Base-by-base conservation (phyloP, 2,329 filamentous ascomycete genomes). In the Penicillium concentricum region DNA sequence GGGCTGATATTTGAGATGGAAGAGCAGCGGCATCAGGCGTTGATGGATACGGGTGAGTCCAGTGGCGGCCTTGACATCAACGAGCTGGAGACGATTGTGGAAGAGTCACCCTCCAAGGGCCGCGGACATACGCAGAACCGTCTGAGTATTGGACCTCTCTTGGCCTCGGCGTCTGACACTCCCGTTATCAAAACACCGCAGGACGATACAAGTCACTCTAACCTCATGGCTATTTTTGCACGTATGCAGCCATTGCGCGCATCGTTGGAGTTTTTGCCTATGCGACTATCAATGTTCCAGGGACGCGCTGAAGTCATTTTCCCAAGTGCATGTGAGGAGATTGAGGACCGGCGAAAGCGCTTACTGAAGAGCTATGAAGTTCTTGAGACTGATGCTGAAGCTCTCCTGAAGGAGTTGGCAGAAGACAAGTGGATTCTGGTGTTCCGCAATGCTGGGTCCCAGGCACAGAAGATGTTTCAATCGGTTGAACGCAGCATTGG, bases 371-470 rank as follows among this genome's bases (percentile, higher is more conserved):
- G 85, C 68, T 97, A 94, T 82, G 89, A 87, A 75, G 92, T 89
- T 71, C 83, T 99, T 2, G 90, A 97, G 72, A 86, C 87, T 59
- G 94, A 99, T 71, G 92, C 93, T 10, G 92, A 97, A 69, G 89
- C 90, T 1, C 76, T 99, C 45, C 84, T 92, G 61, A 89, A 92
- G 71, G 94, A 99, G 72, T 80, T 99, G 4, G 92, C 92, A 28
- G 94, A 99, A 72, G 94, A 99, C 70, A 87, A 92, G 55, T 99
- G 94, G 94, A 87, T 99, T 42, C 83, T 95, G 51, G 92, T 97
- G 35, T 99, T 99, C 78, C 86, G 93, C 55, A 93, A 94, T 62
- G 94, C 94, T 16, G 92, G 92, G 15, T 84, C 89, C 56, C 92
- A 97, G 74, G 93, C 94, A 5, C 86, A 94, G 65, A 96, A 96